phyloP scores from a whole-genome alignment of 2,329 filamentous ascomycete genomes.

The Colletotrichum cordylinicola region DNA sequence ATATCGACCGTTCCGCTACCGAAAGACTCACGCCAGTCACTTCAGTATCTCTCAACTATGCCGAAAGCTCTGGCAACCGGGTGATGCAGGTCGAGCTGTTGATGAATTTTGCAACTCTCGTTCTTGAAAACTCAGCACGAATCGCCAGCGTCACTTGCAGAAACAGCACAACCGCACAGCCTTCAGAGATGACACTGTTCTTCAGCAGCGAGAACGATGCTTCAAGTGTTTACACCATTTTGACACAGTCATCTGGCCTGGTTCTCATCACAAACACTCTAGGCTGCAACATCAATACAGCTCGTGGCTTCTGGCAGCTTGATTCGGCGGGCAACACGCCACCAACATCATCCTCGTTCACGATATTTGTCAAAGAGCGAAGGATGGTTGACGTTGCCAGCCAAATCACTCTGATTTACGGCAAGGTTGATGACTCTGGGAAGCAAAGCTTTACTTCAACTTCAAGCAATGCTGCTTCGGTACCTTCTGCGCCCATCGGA shows the following conservation, averaged over 20 bases:
- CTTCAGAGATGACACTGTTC: background rate
- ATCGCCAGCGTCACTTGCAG: background rate
- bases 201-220: background rate
- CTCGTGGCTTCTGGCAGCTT: background rate
- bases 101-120: background rate
- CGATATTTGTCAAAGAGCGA: background rate
- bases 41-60: background rate
- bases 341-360: background rate
- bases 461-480: background rate
- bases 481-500: background rate
- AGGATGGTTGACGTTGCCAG: background rate
- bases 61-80: background rate
- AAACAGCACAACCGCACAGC: background rate
- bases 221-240: background rate
- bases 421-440: background rate
- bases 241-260: background rate
- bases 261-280: background rate
- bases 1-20: background rate
- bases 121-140: background rate
- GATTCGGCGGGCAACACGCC: background rate
- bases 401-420: background rate
- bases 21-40: background rate
- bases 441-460: background rate
- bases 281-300: background rate
- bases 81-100: background rate